Evolutionary conservation across 2,329 filamentous ascomycete genomes (phyloP).

Genomic region (Ophiostoma australiae): DNA sequence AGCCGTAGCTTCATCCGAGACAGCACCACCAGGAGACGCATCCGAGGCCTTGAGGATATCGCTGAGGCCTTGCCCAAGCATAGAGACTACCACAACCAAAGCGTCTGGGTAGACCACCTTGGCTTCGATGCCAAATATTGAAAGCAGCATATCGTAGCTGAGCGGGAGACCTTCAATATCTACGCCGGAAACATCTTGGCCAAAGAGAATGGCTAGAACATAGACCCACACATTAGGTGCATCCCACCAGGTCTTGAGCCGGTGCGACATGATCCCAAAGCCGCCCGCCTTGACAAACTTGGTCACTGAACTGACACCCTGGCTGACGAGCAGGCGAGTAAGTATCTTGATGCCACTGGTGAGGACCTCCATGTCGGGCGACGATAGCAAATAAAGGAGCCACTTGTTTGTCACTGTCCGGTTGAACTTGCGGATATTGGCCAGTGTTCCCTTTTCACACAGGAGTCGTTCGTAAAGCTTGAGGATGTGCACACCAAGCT

Average conservation of each 20-base stretch:
- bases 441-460: constrained; percentile 64
- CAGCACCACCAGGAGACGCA: constrained; percentile 38
- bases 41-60: constrained; percentile 60
- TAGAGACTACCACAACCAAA: constrained; percentile 71
- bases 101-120: constrained; percentile 72
- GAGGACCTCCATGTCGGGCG: constrained; percentile 78
- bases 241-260: constrained; percentile 84
- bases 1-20: neutral
- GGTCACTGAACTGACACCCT: constrained; percentile 73
- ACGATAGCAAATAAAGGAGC: constrained; percentile 84
- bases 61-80: constrained; percentile 82
- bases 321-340: constrained; percentile 73
- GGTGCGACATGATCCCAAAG: constrained; percentile 76
- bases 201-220: constrained; percentile 84
- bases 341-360: constrained; percentile 77
- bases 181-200: constrained; percentile 69
- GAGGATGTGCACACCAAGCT: constrained; percentile 70
- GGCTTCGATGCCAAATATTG: constrained; percentile 61
- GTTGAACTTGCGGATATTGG: constrained; percentile 78
- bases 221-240: constrained; percentile 79
- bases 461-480: constrained; percentile 72
- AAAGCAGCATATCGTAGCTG: constrained; percentile 56
- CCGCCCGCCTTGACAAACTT: constrained; percentile 90
- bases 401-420: constrained; percentile 96
- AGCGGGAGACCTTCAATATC: constrained; percentile 49